Evolutionary conservation across 345 rosid genomes (phyloP).

Genomic region (Geranium brycei): DNA sequence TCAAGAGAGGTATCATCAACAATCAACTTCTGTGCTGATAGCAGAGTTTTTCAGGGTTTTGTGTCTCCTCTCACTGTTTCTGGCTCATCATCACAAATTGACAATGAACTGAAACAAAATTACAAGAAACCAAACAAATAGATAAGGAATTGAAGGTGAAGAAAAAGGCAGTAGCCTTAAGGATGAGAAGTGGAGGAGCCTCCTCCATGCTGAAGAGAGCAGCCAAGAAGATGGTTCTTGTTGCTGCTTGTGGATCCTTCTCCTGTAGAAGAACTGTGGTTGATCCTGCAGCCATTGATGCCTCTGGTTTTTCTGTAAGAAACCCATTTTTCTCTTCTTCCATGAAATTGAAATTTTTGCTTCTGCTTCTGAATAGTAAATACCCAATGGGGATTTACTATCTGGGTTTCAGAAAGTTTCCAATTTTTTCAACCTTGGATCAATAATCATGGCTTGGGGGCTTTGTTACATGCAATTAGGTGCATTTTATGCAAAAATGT

Average conservation of each 20-base stretch:
- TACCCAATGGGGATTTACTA: not conserved
- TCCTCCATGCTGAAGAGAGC: slow-evolving; percentile 48
- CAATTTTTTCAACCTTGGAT: not conserved
- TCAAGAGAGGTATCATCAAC: too few species aligned
- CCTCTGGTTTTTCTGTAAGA: slow-evolving; percentile 11
- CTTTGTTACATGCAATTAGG: not conserved
- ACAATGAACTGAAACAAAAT: not conserved
- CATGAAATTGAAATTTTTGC: not conserved
- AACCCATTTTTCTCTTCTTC: not conserved
- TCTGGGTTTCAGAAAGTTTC: not conserved
- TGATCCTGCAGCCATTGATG: slow-evolving; percentile 17
- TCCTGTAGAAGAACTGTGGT: slow-evolving; percentile 28
- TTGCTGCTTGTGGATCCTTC: slow-evolving; percentile 64
- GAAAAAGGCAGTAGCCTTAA: not conserved
- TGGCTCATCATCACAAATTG: not conserved
- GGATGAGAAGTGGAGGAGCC: slow-evolving; percentile 17
- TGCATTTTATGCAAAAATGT: not conserved
- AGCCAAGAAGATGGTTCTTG: slow-evolving; percentile 41
- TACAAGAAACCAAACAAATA: slow-evolving; percentile 1
- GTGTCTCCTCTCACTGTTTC: slow-evolving; percentile 7
- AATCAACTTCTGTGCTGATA: too few species aligned
- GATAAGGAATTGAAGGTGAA: not conserved
- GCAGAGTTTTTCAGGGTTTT: not conserved
- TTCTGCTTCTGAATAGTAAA: not conserved
- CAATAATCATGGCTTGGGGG: not conserved